Conservation (phyloP, 257 asterid species). For the Solanum tarijense region DNA sequence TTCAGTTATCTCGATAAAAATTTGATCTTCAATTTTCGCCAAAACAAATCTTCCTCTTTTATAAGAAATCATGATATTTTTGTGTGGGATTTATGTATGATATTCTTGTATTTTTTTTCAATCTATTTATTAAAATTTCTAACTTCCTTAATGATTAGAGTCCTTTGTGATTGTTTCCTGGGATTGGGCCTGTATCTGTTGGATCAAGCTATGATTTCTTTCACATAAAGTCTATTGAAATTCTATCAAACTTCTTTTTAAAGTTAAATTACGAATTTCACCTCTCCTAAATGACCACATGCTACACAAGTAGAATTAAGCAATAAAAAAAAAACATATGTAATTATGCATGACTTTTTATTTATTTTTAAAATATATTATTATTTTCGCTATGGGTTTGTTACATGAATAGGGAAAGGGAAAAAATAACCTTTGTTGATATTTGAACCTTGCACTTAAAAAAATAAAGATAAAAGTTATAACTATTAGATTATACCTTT, state of each 20-base stretch:
- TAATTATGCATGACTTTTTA: too few species aligned
- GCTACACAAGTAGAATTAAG: too few species aligned
- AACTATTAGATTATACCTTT: background rate
- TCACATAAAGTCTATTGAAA: too few species aligned
- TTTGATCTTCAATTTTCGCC: background rate
- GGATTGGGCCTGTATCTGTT: background rate
- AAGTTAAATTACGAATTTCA: too few species aligned
- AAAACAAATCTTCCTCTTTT: background rate
- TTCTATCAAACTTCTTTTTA: too few species aligned
- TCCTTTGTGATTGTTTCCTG: background rate
- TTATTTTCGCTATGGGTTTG: too few species aligned
- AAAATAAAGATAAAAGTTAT: background rate
- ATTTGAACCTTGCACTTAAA: background rate
- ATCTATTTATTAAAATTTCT: background rate
- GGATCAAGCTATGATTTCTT: background rate
- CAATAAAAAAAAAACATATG: too few species aligned
- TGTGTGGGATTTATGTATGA: background rate
- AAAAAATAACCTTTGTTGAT: background rate
- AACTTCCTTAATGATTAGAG: background rate
- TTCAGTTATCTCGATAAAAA: background rate
- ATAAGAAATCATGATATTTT: background rate
- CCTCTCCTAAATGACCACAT: too few species aligned
- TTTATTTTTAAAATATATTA: too few species aligned
- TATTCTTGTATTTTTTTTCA: background rate
- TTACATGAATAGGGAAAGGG: too few species aligned